phyloP scores from a whole-genome alignment of 2,329 filamentous ascomycete species.

The Colletotrichum cuscutae region DNA sequence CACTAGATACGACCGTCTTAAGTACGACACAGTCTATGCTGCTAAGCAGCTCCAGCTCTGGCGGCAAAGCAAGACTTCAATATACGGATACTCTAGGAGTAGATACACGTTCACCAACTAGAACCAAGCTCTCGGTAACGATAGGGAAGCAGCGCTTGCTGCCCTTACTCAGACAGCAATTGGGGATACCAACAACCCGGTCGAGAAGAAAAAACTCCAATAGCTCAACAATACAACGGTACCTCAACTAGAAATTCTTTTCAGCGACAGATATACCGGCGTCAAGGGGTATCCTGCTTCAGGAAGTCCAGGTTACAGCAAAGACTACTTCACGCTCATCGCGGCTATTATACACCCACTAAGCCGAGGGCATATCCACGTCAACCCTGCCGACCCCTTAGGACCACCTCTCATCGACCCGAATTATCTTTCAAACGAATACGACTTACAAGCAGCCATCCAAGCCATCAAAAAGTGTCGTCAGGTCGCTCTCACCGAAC shows the following conservation, averaged over 20 bases:
- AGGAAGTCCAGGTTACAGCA: constrained; percentile 41
- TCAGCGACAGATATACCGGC: constrained; percentile 56
- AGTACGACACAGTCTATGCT: constrained; percentile 43
- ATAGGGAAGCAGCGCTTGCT: constrained; percentile 40
- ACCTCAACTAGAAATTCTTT: constrained; percentile 55
- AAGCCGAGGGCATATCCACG: constrained; percentile 44
- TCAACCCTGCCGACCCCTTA: constrained; percentile 45
- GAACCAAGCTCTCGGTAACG: constrained; percentile 47
- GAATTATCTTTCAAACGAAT: constrained; percentile 39
- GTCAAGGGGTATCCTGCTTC: constrained; percentile 46
- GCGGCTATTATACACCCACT: constrained; percentile 43
- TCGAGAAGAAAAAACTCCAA: constrained; percentile 51
- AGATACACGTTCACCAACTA: constrained; percentile 54
- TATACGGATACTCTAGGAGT: constrained; percentile 51
- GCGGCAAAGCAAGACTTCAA: constrained; percentile 42
- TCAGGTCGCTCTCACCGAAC: constrained; percentile 43
- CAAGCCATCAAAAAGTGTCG: constrained; percentile 44
- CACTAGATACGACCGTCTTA: constrained; percentile 43
- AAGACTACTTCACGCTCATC: constrained; percentile 42
- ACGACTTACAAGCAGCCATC: constrained; percentile 41
- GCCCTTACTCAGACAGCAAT: constrained; percentile 45
- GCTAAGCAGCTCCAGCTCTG: constrained; percentile 51
- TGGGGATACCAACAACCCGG: constrained; percentile 40
- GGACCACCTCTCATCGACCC: constrained; percentile 46
- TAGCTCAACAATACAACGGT: constrained; percentile 48